Evolutionary conservation across 139 green algal genomes (phyloP).

Genomic region (Haematococcus sp.): DNA sequence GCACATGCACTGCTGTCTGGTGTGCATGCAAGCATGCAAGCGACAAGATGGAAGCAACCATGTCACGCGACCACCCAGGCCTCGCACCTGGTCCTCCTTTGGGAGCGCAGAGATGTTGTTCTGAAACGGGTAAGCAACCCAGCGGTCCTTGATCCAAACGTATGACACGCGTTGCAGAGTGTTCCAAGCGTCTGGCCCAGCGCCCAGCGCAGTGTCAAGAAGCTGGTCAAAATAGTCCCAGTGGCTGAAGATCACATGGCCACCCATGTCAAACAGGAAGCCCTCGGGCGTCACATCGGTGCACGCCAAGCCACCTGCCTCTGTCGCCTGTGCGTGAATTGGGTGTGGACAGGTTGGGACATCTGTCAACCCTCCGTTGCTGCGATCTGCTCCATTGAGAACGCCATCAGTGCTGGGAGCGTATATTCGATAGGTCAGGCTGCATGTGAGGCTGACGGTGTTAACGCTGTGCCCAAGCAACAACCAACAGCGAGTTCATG

Average conservation of each 20-base stretch:
- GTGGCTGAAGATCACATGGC: conserved; percentile 91
- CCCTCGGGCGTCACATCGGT: conserved; percentile 84
- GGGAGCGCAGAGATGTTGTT: conserved; percentile 87
- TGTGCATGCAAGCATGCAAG: not conserved
- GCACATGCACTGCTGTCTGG: not conserved
- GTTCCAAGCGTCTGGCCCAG: conserved; percentile 77
- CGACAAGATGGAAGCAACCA: not conserved
- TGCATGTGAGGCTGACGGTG: not conserved
- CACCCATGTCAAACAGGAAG: conserved; percentile 94
- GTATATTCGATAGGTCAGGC: not conserved
- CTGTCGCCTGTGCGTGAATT: conserved; percentile 11
- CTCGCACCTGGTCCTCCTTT: conserved; percentile 79
- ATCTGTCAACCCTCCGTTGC: not conserved
- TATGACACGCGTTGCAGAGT: conserved; percentile 83
- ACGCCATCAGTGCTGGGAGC: no score
- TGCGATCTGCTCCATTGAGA: no score
- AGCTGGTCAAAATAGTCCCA: conserved; percentile 92
- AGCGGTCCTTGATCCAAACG: conserved; percentile 82
- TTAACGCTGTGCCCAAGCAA: no score
- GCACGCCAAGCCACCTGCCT: conserved; percentile 84
- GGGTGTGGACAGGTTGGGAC: no score
- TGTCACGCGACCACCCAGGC: no score
- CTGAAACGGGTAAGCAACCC: conserved; percentile 92
- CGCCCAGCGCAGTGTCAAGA: conserved; percentile 34
- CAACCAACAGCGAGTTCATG: no score